Evolutionary conservation across 352 stramenopile species (phyloP), one percentile per base, ranked within the genome.

Genomic region (Aphanomyces stellatus): DNA sequence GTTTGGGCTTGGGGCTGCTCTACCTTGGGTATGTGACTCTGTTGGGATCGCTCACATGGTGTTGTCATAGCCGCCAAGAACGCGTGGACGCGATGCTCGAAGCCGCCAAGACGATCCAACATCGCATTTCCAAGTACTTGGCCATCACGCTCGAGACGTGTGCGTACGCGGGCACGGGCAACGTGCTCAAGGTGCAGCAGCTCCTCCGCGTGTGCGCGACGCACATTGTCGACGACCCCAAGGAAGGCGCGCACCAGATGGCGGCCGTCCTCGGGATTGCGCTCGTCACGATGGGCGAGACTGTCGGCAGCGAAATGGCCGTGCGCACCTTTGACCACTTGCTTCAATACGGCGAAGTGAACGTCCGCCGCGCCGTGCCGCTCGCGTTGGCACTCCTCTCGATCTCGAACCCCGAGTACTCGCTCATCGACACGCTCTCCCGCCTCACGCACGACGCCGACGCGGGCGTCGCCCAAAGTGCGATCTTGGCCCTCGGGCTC

Each of bases 281-380:
- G 27, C 76, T 99, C 19, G 98, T 99, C 51, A 96, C 96, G 1
- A 97, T 99, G 86, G 97, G 96, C 46, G 97, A 99, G 77, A 96
- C 91, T 69, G 93, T 98, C 60, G 92, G 93, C 31, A 90, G 88
- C 61, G 97, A 99, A 76, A 99, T 99, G 97, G 93, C 95, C 15
- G 90, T 99, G 69, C 86, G 97, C 69, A 97, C 96, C 42, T 99
- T 99, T 72, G 97, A 99, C 65, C 97, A 99, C 75, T 85, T 99
- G 70, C 86, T 99, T 34, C 97, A 99, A 77, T 99, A 99, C 75
- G 98, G 97, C 43, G 97, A 99, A 77, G 83, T 99, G 35, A 89
- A 92, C 5, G 96, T 99, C 59, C 93, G 97, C 65, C 90, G 97
- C 27, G 97, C 95, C 24, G 96, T 99, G 35, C 97, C 97, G 22